These are phyloP conservation scores for Hansenula sp. DNA, from an alignment of 1,139 yeast species.

Conservation along the genomic window DNA sequence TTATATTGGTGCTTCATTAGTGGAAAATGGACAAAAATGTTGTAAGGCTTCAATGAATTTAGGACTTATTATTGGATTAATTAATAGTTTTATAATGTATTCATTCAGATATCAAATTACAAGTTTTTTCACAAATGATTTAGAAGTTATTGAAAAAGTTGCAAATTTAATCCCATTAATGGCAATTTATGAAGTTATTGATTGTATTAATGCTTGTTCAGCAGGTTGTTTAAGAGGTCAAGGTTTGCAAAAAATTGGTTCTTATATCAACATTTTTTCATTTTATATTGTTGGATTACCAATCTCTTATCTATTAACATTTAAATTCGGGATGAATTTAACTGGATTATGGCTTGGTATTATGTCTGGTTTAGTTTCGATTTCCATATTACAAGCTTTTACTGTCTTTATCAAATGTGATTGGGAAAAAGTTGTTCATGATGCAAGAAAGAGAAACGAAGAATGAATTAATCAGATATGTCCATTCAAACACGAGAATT, in stretches of 20 bases:
- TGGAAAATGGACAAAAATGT: slow-evolving; percentile 20
- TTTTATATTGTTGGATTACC: slow-evolving; percentile 78
- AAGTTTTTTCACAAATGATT: slow-evolving; percentile 63
- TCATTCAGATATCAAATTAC: slow-evolving; percentile 57
- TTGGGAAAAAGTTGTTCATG: slow-evolving; percentile 30
- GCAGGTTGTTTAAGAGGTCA: slow-evolving; percentile 85
- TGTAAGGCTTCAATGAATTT: slow-evolving; percentile 20
- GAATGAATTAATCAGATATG: too few species aligned
- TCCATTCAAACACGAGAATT: too few species aligned
- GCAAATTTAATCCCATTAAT: slow-evolving; percentile 59
- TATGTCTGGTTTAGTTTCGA: slow-evolving; percentile 65
- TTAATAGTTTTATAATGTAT: slow-evolving; percentile 54
- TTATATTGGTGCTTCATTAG: slow-evolving; percentile 32
- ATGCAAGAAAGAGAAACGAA: slow-evolving; percentile 37
- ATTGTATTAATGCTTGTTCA: slow-evolving; percentile 76
- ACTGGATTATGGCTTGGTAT: slow-evolving; percentile 89
- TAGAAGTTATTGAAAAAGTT: slow-evolving; percentile 51
- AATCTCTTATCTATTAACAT: slow-evolving; percentile 60
- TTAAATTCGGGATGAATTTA: slow-evolving; percentile 47
- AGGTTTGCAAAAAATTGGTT: slow-evolving; percentile 84
- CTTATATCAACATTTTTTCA: slow-evolving; percentile 69
- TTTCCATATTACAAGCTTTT: slow-evolving; percentile 56
- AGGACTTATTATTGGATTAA: slow-evolving; percentile 31
- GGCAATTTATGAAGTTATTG: slow-evolving; percentile 71
- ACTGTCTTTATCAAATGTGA: slow-evolving; percentile 31